These are phyloP conservation scores for Parasitella parasitica DNA, from an alignment of 371 early-diverging fungal species.

Conservation along the genomic window DNA sequence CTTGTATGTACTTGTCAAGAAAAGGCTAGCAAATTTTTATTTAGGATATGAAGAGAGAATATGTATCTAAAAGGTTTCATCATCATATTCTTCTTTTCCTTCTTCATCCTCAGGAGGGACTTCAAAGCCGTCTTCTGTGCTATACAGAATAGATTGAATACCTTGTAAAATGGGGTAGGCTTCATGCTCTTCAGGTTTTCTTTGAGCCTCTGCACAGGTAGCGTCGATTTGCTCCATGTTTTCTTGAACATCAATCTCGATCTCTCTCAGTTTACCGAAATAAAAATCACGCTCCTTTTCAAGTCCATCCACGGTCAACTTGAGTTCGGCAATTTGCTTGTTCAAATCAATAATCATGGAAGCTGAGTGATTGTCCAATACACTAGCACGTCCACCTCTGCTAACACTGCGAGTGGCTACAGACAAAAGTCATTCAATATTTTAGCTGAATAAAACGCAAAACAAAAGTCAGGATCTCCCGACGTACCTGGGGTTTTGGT, in stretches of 20 bases:
- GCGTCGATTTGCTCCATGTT: constrained; percentile 51
- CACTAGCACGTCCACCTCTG: constrained; percentile 34
- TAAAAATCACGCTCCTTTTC: constrained; percentile 97
- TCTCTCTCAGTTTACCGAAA: constrained; percentile 88
- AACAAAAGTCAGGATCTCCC: no score
- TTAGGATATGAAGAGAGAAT: not conserved
- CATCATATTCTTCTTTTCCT: constrained; percentile 13
- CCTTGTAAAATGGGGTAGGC: constrained; percentile 57
- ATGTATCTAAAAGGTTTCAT: constrained; percentile 19
- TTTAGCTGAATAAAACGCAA: not conserved
- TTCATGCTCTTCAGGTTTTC: constrained; percentile 27
- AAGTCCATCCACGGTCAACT: constrained; percentile 81
- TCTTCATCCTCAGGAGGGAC: constrained; percentile 47
- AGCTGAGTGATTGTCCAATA: constrained; percentile 39
- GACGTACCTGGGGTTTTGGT: constrained; percentile 18
- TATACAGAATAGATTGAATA: constrained; percentile 85
- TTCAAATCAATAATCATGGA: constrained; percentile 65
- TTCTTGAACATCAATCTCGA: constrained; percentile 88
- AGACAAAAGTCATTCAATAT: no score
- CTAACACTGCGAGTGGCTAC: constrained; percentile 24
- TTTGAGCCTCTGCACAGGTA: constrained; percentile 17
- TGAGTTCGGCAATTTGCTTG: constrained; percentile 76
- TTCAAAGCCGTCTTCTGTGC: constrained; percentile 73
- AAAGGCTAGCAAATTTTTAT: not conserved
- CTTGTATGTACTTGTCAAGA: no score